These are phyloP conservation scores for Prunus salicina DNA, from an alignment of 306 rosid genomes.

Conservation along the genomic window DNA sequence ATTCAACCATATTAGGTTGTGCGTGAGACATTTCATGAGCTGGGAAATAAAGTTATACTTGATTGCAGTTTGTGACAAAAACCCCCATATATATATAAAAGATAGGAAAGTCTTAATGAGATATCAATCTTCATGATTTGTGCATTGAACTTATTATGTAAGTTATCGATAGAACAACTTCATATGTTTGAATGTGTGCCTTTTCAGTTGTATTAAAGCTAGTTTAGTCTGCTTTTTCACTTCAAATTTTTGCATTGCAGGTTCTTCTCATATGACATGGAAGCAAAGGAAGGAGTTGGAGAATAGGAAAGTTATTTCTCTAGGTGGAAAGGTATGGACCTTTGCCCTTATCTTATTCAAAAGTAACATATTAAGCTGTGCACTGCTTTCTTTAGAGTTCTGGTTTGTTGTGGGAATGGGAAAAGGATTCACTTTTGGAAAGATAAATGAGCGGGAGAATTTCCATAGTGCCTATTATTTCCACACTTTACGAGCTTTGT, in stretches of 20 bases:
- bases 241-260: constrained; percentile 25
- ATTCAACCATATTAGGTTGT: too few species aligned
- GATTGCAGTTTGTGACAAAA: too few species aligned
- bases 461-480: not conserved
- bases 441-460: not conserved
- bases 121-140: not conserved
- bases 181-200: not conserved
- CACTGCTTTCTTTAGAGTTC: not conserved
- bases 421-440: not conserved
- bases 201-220: not conserved
- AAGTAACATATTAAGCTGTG: not conserved
- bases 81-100: not conserved
- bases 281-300: constrained; percentile 73
- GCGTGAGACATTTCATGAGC: too few species aligned
- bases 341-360: constrained; percentile 16
- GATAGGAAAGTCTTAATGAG: not conserved
- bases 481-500: not conserved
- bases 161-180: not conserved
- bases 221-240: not conserved
- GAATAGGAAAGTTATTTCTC: constrained; percentile 60
- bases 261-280: constrained; percentile 77
- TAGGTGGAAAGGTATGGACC: constrained; percentile 75
- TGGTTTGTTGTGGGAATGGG: not conserved
- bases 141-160: not conserved
- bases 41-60: too few species aligned